phyloP scores from a whole-genome alignment of 140 eudicot genomes.

The Oenanthe javanica region DNA sequence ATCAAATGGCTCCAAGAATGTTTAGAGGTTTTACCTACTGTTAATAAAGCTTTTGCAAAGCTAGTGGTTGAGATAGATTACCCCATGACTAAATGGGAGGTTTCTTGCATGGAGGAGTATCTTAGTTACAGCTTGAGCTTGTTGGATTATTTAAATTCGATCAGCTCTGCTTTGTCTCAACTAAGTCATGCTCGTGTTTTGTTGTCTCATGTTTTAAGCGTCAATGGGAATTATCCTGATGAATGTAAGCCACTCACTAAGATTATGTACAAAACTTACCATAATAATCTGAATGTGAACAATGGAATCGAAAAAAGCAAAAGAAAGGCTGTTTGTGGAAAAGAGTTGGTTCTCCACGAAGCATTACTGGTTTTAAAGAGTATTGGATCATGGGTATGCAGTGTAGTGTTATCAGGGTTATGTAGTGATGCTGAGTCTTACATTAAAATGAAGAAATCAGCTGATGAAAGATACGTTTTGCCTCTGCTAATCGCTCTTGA shows the following conservation, averaged over 20 bases:
- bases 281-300: slow-evolving; percentile 16
- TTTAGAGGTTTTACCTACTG: slow-evolving; percentile 27
- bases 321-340: slow-evolving; percentile 15
- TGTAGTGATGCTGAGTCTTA: slow-evolving; percentile 20
- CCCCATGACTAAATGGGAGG: slow-evolving; percentile 55
- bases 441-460: slow-evolving; percentile 15
- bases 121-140: slow-evolving; percentile 46
- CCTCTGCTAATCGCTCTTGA: slow-evolving; percentile 25
- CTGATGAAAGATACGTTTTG: slow-evolving; percentile 1
- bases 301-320: not conserved
- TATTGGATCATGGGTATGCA: slow-evolving; percentile 36
- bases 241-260: slow-evolving; percentile 15
- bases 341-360: slow-evolving; percentile 43
- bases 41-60: slow-evolving; percentile 52
- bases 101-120: slow-evolving; percentile 35
- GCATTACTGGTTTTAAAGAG: slow-evolving; percentile 33
- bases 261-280: slow-evolving; percentile 13
- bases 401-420: slow-evolving; percentile 40
- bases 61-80: slow-evolving; percentile 48
- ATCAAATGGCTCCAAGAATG: slow-evolving; percentile 39
- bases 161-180: slow-evolving; percentile 43
- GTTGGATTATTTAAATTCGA: slow-evolving; percentile 41
- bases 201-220: slow-evolving; percentile 32
- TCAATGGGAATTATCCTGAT: slow-evolving; percentile 21
- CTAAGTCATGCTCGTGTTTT: slow-evolving; percentile 37